A percentile compares a stretch with the other conserved stretches of the same genome.
Evolutionary conservation across 306 rosid genomes (phyloP).

Genomic region (Rosa rugosa): DNA sequence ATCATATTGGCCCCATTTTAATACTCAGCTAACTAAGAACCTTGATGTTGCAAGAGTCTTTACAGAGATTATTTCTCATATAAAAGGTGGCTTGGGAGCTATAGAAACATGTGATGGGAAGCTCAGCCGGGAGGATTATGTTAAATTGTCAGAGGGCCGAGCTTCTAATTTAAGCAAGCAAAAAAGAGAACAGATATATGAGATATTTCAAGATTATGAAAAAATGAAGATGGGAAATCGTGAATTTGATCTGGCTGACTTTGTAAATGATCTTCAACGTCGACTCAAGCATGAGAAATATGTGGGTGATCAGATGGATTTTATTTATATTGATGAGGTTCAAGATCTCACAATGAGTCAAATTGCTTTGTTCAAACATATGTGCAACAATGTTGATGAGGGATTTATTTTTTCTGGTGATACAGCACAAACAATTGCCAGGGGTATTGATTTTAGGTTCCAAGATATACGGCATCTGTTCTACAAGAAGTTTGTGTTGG

Average conservation of each 20-base stretch:
- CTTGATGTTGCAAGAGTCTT: slow-evolving; percentile 58
- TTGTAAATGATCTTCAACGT: slow-evolving; percentile 58
- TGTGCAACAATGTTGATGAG: slow-evolving; percentile 29
- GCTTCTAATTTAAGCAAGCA: slow-evolving; percentile 41
- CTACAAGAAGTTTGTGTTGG: slow-evolving; percentile 29
- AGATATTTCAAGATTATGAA: slow-evolving; percentile 58
- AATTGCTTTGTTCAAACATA: slow-evolving; percentile 43
- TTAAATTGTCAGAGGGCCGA: slow-evolving; percentile 38
- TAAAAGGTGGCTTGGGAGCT: slow-evolving; percentile 53
- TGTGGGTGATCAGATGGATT: slow-evolving; percentile 48
- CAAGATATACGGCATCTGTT: slow-evolving; percentile 50
- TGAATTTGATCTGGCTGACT: slow-evolving; percentile 68
- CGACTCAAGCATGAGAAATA: slow-evolving; percentile 40
- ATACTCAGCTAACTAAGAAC: slow-evolving; percentile 45
- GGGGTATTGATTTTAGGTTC: slow-evolving; percentile 62
- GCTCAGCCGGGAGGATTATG: slow-evolving; percentile 48
- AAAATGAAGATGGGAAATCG: slow-evolving; percentile 54
- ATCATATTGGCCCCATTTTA: slow-evolving; percentile 66
- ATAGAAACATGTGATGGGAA: slow-evolving; percentile 38
- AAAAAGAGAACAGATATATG: slow-evolving; percentile 50
- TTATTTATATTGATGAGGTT: slow-evolving; percentile 69
- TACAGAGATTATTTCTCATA: slow-evolving; percentile 63
- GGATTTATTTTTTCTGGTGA: slow-evolving; percentile 39
- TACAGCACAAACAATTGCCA: slow-evolving; percentile 51
- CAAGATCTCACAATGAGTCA: slow-evolving; percentile 68